phyloP scores from a whole-genome alignment of 108 stramenopile species.

The Schizochytrium sp. region DNA sequence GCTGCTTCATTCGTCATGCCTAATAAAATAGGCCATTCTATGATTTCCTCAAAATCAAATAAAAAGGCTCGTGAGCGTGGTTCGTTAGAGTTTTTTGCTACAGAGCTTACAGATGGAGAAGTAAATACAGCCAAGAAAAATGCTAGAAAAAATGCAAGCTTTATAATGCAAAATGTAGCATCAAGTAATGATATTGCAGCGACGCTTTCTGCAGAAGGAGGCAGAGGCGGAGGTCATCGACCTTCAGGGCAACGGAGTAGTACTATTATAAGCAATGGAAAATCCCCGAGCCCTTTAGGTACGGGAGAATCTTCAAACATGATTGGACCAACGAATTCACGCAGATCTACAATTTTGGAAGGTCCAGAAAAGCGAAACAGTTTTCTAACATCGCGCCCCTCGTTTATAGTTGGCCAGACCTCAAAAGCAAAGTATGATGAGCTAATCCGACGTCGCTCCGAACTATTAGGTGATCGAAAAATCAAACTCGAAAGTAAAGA shows the following conservation, averaged over 20 bases:
- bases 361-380: not conserved
- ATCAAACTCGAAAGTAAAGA: not conserved
- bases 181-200: not conserved
- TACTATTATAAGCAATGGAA: too few relatives aligned
- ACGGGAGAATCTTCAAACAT: not conserved
- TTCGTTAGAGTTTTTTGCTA: not conserved
- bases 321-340: not conserved
- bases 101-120: slow-evolving; percentile 22
- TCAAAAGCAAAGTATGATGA: slow-evolving; percentile 23
- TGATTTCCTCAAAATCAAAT: not conserved
- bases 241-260: too few relatives aligned
- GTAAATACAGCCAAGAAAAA: not conserved
- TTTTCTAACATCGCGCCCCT: not conserved
- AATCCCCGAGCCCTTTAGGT: too few relatives aligned
- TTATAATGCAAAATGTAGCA: not conserved
- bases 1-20: slow-evolving; percentile 37
- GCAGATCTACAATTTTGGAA: not conserved
- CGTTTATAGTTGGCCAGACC: not conserved
- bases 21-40: not conserved
- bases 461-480: not conserved
- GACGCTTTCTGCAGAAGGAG: too few relatives aligned
- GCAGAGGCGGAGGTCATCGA: too few relatives aligned
- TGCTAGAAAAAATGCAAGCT: not conserved
- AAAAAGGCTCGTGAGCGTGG: not conserved
- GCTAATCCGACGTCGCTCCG: not conserved